These are phyloP conservation scores for Brasilioporus rufonigricans DNA, from an alignment of 768 basidiomycete genomes.

Conservation along the genomic window DNA sequence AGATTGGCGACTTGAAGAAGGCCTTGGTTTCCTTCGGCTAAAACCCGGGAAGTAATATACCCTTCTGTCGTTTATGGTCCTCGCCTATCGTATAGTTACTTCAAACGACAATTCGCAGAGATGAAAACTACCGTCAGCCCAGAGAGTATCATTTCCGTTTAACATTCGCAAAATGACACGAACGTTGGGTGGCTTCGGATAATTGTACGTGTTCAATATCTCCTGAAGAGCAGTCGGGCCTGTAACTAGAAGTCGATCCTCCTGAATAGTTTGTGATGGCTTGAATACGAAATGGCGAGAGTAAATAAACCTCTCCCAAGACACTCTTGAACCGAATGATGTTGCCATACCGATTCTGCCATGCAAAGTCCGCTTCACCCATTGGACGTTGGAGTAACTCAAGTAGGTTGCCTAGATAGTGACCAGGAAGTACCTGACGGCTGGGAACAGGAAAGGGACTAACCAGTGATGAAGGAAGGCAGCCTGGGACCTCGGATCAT, in stretches of 20 bases:
- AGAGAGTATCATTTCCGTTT: conserved; percentile 35
- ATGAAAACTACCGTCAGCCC: conserved; percentile 35
- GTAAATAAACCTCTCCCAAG: conserved; percentile 15
- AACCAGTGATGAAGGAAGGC: conserved; percentile 17
- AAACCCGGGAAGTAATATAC: conserved; percentile 55
- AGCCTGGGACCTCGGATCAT: conserved; percentile 14
- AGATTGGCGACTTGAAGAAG: conserved; percentile 50
- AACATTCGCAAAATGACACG: conserved; percentile 1
- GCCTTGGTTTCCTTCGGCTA: conserved; percentile 47
- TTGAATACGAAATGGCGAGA: background rate
- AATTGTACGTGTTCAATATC: background rate
- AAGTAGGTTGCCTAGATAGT: conserved; percentile 21
- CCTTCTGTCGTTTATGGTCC: conserved; percentile 50
- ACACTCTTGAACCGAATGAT: conserved; percentile 23
- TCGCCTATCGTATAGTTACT: conserved; percentile 22
- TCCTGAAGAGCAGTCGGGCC: background rate
- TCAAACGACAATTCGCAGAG: conserved; percentile 9
- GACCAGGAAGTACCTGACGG: conserved; percentile 11
- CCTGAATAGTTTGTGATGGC: background rate
- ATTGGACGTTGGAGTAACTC: conserved; percentile 24
- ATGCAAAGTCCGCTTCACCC: conserved; percentile 29
- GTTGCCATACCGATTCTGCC: conserved; percentile 29
- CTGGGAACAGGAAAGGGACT: background rate
- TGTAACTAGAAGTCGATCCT: background rate
- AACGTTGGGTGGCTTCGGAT: background rate